Evolutionary conservation across 1,139 yeast genomes (phyloP), one percentile per base, ranked within the genome.

Genomic region (Diutina neorugosa): DNA sequence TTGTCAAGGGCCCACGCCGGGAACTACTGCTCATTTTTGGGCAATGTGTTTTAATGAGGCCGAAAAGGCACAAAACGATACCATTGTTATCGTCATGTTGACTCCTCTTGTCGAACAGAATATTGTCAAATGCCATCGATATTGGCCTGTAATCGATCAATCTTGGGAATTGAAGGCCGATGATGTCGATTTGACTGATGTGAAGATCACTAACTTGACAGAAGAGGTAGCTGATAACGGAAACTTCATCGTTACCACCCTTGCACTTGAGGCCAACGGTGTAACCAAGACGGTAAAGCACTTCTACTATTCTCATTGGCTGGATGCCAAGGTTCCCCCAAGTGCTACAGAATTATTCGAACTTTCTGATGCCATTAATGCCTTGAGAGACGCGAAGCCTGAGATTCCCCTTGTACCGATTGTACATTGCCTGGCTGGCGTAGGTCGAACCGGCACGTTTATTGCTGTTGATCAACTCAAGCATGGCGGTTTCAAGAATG

Each of bases 401-500:
- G 18, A 57, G 56, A 18, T 59, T 27, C 52, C 57, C 3, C 62
- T 67, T 1, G 59, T 64, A 0, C 80, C 80, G 2, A 67, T 75
- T 8, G 83, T 85, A 1, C 95, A 86, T 63, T 86, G 95, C 61
- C 84, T 93, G 1, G 95, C 95, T 0, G 95, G 95, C 0, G 90
- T 87, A 20, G 95, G 95, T 4, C 70, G 95, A 55, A 81, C 94
- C 0, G 95, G 95, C 1, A 86, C 94, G 0, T 86, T 81, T 61
- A 80, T 87, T 21, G 82, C 87, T 1, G 63, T 84, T 52, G 91
- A 86, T 62, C 78, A 81, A 58, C 66, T 74, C 54, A 73, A 70
- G 54, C 65, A 63, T n/a, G 51, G 50, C 18, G 47, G 47, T 16
- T 40, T 11, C 37, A 31, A 31, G 37, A n/a, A 31, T 31, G 37